phyloP scores from a whole-genome alignment of 805 yeast species.

The Hanseniaspora pseudoguilliermondii region DNA sequence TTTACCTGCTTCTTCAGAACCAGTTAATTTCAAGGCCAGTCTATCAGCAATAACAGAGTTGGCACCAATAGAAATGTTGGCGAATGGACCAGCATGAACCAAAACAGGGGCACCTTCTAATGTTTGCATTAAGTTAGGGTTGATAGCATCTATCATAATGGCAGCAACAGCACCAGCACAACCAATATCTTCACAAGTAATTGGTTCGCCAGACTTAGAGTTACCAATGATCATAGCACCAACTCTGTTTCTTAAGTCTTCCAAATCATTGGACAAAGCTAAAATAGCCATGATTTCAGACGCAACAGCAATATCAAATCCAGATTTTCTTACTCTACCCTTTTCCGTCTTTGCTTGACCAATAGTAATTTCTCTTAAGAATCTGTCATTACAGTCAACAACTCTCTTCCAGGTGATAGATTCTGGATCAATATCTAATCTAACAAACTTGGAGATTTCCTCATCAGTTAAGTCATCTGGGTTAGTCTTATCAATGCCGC shows the following conservation, averaged over 20 bases:
- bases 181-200: constrained; percentile 74
- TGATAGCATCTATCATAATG: constrained; percentile 64
- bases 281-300: constrained; percentile 78
- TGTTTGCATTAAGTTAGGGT: constrained; percentile 79
- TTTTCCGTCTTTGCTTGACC: constrained; percentile 76
- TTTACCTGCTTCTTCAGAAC: constrained; percentile 39
- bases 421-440: constrained; percentile 65
- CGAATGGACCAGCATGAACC: constrained; percentile 83
- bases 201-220: constrained; percentile 53
- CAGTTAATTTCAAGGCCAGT: constrained; percentile 68
- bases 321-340: constrained; percentile 59
- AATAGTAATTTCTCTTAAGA: constrained; percentile 62
- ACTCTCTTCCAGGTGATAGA: constrained; percentile 74
- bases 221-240: constrained; percentile 68
- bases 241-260: constrained; percentile 61
- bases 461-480: constrained; percentile 63
- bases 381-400: constrained; percentile 73
- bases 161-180: constrained; percentile 82
- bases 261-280: constrained; percentile 57
- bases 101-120: constrained; percentile 80
- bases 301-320: constrained; percentile 76
- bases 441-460: constrained; percentile 51
- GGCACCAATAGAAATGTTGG: constrained; percentile 79
- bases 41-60: constrained; percentile 72
- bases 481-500: constrained; percentile 56